Evolutionary conservation across 768 basidiomycete genomes (phyloP), one percentile per base, ranked within the genome.

Genomic region (Termitomyces sp.): DNA sequence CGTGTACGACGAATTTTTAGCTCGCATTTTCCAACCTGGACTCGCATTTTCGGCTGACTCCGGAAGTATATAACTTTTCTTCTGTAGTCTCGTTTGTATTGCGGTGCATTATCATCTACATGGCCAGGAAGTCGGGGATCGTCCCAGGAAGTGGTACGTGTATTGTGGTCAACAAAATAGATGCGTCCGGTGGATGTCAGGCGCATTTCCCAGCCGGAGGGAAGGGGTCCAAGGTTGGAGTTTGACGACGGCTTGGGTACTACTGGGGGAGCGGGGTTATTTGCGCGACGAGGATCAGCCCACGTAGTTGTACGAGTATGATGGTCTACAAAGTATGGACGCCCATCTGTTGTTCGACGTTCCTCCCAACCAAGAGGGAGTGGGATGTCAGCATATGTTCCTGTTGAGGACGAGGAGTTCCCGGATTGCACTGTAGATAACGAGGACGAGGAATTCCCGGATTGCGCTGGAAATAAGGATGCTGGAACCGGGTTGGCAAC

Each of bases 151-250:
- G 94, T 95, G 18, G 93, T 93, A 53, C 89, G 82, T 39, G 88
- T 89, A 62, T 89, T 95, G 73, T 96, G 94, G 69, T 95, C 94
- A 14, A 95, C 93, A 64, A 94, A 96, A 73, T 96, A 96, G 18
- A 95, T 88, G 34, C 93, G 81, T 8, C 82, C 82, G 0, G 89
- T 93, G 1, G 88, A 87, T 1, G 94, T 95, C 53, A 95, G 72
- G 20, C 94, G 82, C 94, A 95, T 95, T 74, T 96, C 94, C 93
- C 93, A 96, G 59, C 93, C 94, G 45, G 87, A 89, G 5, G 94
- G 94, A 37, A 96, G 78, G 7, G 90, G 85, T 0, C 94, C 93
- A 18, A 93, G 82, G 62, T 88, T 78, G 61, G 85, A 72, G 56
- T 76, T 82, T 64, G 84, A 71, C 55, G 79, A 74, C 55, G 77